These are phyloP conservation scores for Porogramme epimiltina DNA, from an alignment of 1,284 basidiomycete genomes.

Conservation along the genomic window DNA sequence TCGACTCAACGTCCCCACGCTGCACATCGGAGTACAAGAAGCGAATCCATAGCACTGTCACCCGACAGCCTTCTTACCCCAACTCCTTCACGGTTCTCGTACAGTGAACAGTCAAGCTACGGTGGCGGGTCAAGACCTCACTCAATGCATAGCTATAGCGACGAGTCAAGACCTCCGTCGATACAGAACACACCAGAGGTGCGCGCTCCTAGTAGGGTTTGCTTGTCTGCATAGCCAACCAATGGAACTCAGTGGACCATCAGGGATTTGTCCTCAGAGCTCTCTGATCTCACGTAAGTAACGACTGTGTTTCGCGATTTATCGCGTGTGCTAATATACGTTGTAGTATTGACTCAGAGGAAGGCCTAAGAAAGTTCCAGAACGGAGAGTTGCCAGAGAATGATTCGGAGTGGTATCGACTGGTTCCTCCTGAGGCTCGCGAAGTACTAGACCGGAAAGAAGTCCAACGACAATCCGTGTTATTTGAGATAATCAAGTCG, in stretches of 20 bases:
- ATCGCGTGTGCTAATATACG: slow-evolving; percentile 17
- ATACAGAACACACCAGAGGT: slow-evolving; percentile 35
- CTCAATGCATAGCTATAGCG: slow-evolving; percentile 28
- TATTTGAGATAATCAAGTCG: slow-evolving; percentile 83
- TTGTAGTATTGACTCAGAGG: slow-evolving; percentile 58
- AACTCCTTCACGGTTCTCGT: slow-evolving; percentile 6
- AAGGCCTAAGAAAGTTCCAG: slow-evolving; percentile 66
- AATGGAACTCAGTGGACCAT: slow-evolving; percentile 24
- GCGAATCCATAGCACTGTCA: slow-evolving; percentile 35
- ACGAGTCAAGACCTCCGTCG: slow-evolving; percentile 32
- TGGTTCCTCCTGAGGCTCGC: slow-evolving; percentile 70
- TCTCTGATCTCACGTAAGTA: slow-evolving; percentile 59
- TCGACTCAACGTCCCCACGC: slow-evolving; percentile 28
- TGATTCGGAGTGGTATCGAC: slow-evolving; percentile 76
- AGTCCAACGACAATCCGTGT: slow-evolving; percentile 76
- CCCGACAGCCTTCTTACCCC: slow-evolving; percentile 14
- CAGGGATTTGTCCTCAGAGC: slow-evolving; percentile 43
- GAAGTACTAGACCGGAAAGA: slow-evolving; percentile 71
- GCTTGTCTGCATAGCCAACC: slow-evolving; percentile 1
- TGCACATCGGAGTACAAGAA: slow-evolving; percentile 44
- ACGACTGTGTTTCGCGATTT: slow-evolving; percentile 5
- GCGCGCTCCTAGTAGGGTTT: slow-evolving; percentile 5
- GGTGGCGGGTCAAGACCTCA: slow-evolving; percentile 30
- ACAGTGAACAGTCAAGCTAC: slow-evolving; percentile 6
- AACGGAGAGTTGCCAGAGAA: slow-evolving; percentile 55